These are phyloP conservation scores for Cryoendolithus antarcticus DNA, from an alignment of 2,329 filamentous ascomycete species.

Conservation along the genomic window DNA sequence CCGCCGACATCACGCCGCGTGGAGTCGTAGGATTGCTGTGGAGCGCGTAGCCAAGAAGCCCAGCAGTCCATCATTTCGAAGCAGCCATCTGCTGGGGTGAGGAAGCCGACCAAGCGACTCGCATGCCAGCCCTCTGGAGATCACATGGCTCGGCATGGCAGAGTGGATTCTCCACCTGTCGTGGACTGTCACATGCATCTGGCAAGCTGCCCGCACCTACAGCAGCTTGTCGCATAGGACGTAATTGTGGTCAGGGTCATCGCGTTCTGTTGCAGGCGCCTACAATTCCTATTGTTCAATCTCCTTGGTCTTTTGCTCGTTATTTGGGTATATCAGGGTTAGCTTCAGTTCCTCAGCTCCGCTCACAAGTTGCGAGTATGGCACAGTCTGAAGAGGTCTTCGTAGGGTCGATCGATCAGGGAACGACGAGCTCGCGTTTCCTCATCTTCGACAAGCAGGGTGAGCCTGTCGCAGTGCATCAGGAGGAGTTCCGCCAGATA, in stretches of 20 bases:
- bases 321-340: neutral
- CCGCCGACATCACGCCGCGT: too few relatives aligned
- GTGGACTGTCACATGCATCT: constrained; percentile 9
- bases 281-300: constrained; percentile 1
- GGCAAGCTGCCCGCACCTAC: constrained; percentile 1
- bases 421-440: constrained; percentile 80
- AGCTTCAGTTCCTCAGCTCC: constrained; percentile 1
- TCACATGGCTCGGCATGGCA: too few relatives aligned
- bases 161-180: neutral
- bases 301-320: constrained; percentile 1
- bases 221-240: constrained; percentile 1
- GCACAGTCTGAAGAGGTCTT: constrained; percentile 41
- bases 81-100: too few relatives aligned
- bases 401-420: constrained; percentile 81
- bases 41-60: too few relatives aligned
- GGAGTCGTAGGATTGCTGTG: too few relatives aligned
- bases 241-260: constrained; percentile 4
- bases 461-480: constrained; percentile 67
- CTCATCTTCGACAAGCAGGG: constrained; percentile 77
- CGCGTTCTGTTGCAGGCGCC: constrained; percentile 5
- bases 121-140: too few relatives aligned
- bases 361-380: constrained; percentile 5
- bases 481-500: constrained; percentile 74
- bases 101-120: too few relatives aligned
- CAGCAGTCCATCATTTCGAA: too few relatives aligned